A percentile compares a stretch with the other conserved stretches of the same genome.
Evolutionary conservation across 2,329 filamentous ascomycete species (phyloP).

Genomic region (Stylonectria norvegica): DNA sequence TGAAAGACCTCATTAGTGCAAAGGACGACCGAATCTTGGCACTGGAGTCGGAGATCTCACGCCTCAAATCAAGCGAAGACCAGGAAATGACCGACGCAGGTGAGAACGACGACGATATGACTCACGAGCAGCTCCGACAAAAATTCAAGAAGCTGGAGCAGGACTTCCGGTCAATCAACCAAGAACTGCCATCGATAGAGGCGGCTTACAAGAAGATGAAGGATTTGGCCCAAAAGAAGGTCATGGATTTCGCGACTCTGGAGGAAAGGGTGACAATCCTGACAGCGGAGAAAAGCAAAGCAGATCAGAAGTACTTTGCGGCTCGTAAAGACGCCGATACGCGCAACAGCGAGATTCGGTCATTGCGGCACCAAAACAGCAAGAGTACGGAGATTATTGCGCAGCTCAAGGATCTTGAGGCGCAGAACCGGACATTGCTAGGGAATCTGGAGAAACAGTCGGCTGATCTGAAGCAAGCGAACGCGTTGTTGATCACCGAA

Average conservation of each 20-base stretch:
- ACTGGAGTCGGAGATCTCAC: slow-evolving; percentile 77
- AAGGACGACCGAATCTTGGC: slow-evolving; percentile 77
- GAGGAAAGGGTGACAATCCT: slow-evolving; percentile 76
- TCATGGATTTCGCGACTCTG: slow-evolving; percentile 68
- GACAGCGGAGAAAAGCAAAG: slow-evolving; percentile 87
- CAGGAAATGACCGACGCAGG: slow-evolving; percentile 42
- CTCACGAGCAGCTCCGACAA: slow-evolving; percentile 66
- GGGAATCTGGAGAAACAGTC: slow-evolving; percentile 89
- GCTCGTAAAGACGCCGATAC: slow-evolving; percentile 92
- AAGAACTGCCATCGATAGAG: slow-evolving; percentile 85
- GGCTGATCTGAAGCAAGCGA: slow-evolving; percentile 74
- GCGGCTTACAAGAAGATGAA: slow-evolving; percentile 88
- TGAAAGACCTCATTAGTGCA: slow-evolving; percentile 76
- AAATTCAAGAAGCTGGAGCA: slow-evolving; percentile 73
- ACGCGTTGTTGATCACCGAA: slow-evolving; percentile 67
- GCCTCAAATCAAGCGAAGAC: slow-evolving; percentile 55
- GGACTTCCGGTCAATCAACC: slow-evolving; percentile 79
- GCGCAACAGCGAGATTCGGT: slow-evolving; percentile 73
- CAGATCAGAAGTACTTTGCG: slow-evolving; percentile 96
- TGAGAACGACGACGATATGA: slow-evolving; percentile 56
- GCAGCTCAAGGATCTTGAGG: slow-evolving; percentile 87
- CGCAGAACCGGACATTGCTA: slow-evolving; percentile 69
- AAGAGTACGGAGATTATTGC: slow-evolving; percentile 93
- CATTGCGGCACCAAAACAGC: slow-evolving; percentile 74
- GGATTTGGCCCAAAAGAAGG: slow-evolving; percentile 79